Base-by-base conservation (phyloP, 1,284 basidiomycete genomes). In the Garcileccinum viscosum region DNA sequence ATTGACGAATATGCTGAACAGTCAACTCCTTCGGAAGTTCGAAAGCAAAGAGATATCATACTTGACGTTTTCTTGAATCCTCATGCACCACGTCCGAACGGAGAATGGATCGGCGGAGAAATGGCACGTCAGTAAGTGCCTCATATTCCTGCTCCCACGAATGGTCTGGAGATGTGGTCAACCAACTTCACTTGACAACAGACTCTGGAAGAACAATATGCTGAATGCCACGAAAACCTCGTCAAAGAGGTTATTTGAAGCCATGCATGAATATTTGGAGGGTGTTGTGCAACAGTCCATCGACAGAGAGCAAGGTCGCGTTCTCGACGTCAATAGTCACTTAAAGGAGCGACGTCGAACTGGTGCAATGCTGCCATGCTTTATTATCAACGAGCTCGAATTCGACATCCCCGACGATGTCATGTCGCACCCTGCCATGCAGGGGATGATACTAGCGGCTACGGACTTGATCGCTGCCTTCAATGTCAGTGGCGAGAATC, bases 251-350 rank as follows among this genome's bases (percentile, higher is more conserved):
- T 38, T 61, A 0, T 33, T 11, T n/a, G 14, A 33, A 24, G 22
- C 8, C 59, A 61, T 61, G n/a, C 77, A 82, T 8, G 70, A 74
- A 4, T 86, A 82, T 69, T 72, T 79, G 1, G 65, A 76, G 9
- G 73, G 79, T 17, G 78, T 83, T 17, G 75, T 80, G 7, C 75
- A 78, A n/a, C 77, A 86, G 68, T 81, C 83, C 2, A 71, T 77
- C 32, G 82, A 85, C 67, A 80, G 81, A 24, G 74, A 72, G 11
- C 38, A 72, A 22, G 69, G 71, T 62, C 70, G 69, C 58, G 67
- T 83, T 44, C 78, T 80, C 17, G 77, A 78, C 8, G 68, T 86
- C 32, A 74, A 82, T 27, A 77, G 77, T 35, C 85, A 83, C 65
- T 68, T 76, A 38, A 37, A 67, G 7, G 63, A 47, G 17, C 64